A percentile compares a stretch with the other conserved stretches of the same genome.
Conservation (phyloP, 495 filamentous ascomycete species). For the Neurospora sp. region DNA sequence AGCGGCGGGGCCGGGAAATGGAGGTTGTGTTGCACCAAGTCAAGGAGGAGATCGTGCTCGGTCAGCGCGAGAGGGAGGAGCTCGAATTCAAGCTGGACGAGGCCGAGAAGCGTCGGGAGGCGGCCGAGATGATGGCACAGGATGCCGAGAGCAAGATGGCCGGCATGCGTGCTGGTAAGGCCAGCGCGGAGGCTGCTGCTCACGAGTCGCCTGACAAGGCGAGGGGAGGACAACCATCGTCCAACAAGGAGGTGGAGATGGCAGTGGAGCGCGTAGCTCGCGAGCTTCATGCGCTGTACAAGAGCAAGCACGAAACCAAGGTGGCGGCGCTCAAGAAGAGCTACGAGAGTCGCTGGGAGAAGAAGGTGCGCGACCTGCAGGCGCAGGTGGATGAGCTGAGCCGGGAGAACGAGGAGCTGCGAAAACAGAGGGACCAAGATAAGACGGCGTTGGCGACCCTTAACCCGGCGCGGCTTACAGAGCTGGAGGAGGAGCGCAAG, state of each 20-base stretch:
- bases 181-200: constrained; percentile 24
- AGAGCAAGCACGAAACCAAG: constrained; percentile 92
- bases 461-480: constrained; percentile 34
- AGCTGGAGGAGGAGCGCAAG: constrained; percentile 38
- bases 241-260: constrained; percentile 56
- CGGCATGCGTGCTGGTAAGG: constrained; percentile 49
- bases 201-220: background rate
- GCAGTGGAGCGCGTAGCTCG: constrained; percentile 86
- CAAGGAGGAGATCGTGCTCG: constrained; percentile 67
- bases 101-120: constrained; percentile 58
- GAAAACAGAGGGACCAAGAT: constrained; percentile 43
- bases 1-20: constrained; percentile 75
- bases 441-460: constrained; percentile 33
- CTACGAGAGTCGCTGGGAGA: constrained; percentile 84
- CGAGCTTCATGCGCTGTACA: constrained; percentile 89
- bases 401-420: constrained; percentile 66
- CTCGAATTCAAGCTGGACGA: constrained; percentile 63
- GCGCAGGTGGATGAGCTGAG: constrained; percentile 52
- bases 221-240: constrained; percentile 1
- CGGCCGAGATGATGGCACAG: constrained; percentile 51
- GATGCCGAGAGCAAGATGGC: constrained; percentile 67
- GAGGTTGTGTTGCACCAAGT: constrained; percentile 67
- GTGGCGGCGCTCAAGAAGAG: constrained; percentile 89
- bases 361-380: constrained; percentile 69
- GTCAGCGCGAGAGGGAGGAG: constrained; percentile 66